Conservation (phyloP, 148 eudicot species). For the Polygonum aviculare region DNA sequence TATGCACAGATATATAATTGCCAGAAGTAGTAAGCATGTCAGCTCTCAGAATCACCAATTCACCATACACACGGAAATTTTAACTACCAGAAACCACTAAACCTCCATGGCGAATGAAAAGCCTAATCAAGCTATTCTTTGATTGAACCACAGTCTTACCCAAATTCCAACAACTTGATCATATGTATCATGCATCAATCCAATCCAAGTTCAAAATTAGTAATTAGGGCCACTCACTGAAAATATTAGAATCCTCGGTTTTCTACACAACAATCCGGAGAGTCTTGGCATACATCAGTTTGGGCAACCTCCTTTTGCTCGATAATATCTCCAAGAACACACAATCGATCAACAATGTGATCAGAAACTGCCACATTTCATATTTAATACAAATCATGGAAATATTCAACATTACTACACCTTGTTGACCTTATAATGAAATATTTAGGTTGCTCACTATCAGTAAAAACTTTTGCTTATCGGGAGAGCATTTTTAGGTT, state of each 20-base stretch:
- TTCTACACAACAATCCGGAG: slow-evolving; percentile 68
- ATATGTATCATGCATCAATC: neutral
- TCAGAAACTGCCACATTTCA: slow-evolving; percentile 89
- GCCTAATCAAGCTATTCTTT: neutral
- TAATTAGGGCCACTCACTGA: slow-evolving; percentile 30
- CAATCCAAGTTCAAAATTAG: neutral
- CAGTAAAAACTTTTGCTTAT: too few relatives aligned
- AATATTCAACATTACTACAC: too few relatives aligned
- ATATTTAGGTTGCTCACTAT: too few relatives aligned
- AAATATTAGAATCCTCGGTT: slow-evolving; percentile 52
- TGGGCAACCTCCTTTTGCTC: slow-evolving; percentile 72
- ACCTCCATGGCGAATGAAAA: neutral
- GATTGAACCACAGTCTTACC: neutral
- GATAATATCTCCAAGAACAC: slow-evolving; percentile 53
- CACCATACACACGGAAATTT: neutral
- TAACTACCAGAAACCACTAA: too few relatives aligned
- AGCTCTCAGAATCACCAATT: neutral
- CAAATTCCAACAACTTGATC: neutral
- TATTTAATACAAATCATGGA: slow-evolving; percentile 26
- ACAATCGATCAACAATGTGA: slow-evolving; percentile 56
- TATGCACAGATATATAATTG: neutral
- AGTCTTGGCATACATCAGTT: slow-evolving; percentile 71
- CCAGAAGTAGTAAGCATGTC: too few relatives aligned
- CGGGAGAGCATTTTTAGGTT: too few relatives aligned
- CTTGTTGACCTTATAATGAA: too few relatives aligned